phyloP scores from a whole-genome alignment of 106 monocot species.

The Acorus calamus region DNA sequence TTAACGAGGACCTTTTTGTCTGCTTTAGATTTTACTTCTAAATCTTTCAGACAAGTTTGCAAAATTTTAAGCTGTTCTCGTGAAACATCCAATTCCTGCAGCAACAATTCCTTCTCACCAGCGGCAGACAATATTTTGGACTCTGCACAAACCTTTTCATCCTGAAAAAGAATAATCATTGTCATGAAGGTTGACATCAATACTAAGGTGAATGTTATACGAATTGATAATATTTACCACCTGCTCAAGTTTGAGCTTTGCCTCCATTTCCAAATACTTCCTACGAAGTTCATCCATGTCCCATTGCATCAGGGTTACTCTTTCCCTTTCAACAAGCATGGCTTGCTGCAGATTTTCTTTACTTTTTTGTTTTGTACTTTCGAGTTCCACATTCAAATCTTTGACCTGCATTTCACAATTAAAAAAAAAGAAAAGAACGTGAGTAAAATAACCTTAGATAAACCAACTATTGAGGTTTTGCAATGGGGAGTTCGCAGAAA shows the following conservation, averaged over 20 bases:
- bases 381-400: conserved; percentile 86
- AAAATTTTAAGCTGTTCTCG: conserved; percentile 36
- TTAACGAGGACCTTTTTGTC: conserved; percentile 83
- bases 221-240: conserved; percentile 10
- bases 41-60: conserved; percentile 42
- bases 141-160: conserved; percentile 50
- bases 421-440: no score
- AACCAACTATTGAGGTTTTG: no score
- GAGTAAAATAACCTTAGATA: no score
- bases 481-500: no score
- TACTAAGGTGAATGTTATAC: not conserved
- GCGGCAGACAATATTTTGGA: conserved; percentile 32
- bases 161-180: conserved; percentile 25
- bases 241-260: conserved; percentile 59
- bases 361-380: conserved; percentile 63
- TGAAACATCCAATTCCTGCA: conserved; percentile 50
- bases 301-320: conserved; percentile 90
- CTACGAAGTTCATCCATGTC: conserved; percentile 83
- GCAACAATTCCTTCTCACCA: conserved; percentile 47
- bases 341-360: conserved; percentile 87
- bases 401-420: conserved; percentile 45
- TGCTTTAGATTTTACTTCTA: conserved; percentile 80
- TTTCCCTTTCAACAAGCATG: conserved; percentile 79
- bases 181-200: not conserved
- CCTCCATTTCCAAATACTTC: conserved; percentile 59